Conservation (phyloP, 352 stramenopile genomes). For the Phytophthora podocarpi region DNA sequence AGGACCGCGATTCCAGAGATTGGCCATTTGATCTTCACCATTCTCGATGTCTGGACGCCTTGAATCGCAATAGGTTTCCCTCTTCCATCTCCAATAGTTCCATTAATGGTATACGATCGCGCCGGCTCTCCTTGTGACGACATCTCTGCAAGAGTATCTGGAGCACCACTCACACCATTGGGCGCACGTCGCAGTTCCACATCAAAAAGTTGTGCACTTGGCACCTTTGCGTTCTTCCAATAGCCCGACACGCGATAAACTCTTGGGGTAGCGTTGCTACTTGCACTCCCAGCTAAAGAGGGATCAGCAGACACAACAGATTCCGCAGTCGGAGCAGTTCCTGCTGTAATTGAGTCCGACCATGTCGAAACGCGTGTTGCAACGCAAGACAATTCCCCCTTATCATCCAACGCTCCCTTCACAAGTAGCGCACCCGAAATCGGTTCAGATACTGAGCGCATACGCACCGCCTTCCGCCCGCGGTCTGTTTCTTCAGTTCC, state of each 20-base stretch:
- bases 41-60: constrained; percentile 63
- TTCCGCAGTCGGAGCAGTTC: constrained; percentile 11
- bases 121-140: constrained; percentile 17
- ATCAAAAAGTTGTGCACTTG: constrained; percentile 75
- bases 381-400: constrained; percentile 68
- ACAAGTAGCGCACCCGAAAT: constrained; percentile 59
- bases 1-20: constrained; percentile 78
- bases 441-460: constrained; percentile 64
- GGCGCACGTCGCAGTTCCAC: constrained; percentile 63
- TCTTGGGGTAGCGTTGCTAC: constrained; percentile 4
- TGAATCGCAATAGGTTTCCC: constrained; percentile 58
- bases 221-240: constrained; percentile 78
- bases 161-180: constrained; percentile 13
- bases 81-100: constrained; percentile 74
- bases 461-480: constrained; percentile 60
- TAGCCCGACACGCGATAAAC: constrained; percentile 70
- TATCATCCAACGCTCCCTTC: constrained; percentile 72
- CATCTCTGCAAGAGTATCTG: constrained; percentile 21
- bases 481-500: constrained; percentile 76
- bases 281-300: background rate
- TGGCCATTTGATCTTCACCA: constrained; percentile 74
- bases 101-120: constrained; percentile 54
- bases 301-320: constrained; percentile 14
- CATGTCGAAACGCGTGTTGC: constrained; percentile 51
- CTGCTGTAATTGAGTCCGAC: constrained; percentile 41